Base-by-base conservation (phyloP, 257 asterid genomes). In the Gentiana dahurica region DNA sequence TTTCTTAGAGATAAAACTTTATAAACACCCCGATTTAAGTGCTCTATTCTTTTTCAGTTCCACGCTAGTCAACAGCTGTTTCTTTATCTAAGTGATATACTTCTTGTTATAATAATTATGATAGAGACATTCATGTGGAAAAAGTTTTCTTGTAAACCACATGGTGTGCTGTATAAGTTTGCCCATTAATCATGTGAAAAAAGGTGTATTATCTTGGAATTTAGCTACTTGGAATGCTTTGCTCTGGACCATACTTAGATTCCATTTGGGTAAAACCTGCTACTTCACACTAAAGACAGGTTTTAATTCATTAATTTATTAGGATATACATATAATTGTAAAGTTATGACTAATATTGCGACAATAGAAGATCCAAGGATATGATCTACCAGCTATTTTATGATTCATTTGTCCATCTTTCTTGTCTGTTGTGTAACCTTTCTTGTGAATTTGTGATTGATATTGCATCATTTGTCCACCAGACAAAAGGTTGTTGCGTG, bases 401-500 rank as follows among this genome's bases (percentile, higher is more conserved):
- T 41, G 9, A 41, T 5, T 41, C 46, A 4, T 41, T 41, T 0
- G 46, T 41, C 46, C 46, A 4, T 41, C 5, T 24, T 59, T 8
- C 4, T 37, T 8, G 33, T 50, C 34, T 24, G 8, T 35, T 44
- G 3, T 8, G 36, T n/a, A 34, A 15, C 4, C 7, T 44, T 11
- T 36, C 24, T 3, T 48, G 37, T 45, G 12, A 12, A 10, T 11
- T 63, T 53, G 34, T n/a, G 32, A 34, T 35, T 37, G 34, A 53
- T 57, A 12, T 45, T 33, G 11, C 15, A 8, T 34, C 35, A 24
- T 61, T 47, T 1, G 13, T 55, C 32, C 12, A 5, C 38, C 60
- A 79, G 86, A 49, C 51, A 62, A 13, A 80, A 72, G 54, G 55
- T 80, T 51, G 64, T 70, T 4, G 95, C 89, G 4, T 72, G 81